Evolutionary conservation across 495 filamentous ascomycete species (phyloP).

Genomic region (Penicillium atrosanguineum): DNA sequence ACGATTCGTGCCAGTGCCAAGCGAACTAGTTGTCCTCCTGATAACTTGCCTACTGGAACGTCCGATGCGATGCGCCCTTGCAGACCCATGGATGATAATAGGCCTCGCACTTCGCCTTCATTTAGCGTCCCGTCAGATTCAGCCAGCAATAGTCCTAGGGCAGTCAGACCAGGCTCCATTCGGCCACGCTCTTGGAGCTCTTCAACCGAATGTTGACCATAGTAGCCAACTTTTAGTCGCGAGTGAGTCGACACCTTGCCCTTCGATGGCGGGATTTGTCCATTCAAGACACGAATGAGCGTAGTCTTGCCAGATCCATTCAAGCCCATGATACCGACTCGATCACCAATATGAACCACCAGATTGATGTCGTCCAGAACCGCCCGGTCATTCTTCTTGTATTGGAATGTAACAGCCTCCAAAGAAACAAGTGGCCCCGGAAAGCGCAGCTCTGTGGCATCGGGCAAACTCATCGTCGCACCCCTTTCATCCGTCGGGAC

Average conservation of each 20-base stretch:
- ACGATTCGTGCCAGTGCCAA: constrained; percentile 68
- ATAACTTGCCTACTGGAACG: constrained; percentile 64
- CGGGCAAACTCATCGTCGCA: constrained; percentile 54
- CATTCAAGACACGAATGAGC: constrained; percentile 56
- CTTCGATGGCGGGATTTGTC: constrained; percentile 35
- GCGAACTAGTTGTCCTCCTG: constrained; percentile 77
- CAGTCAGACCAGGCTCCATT: constrained; percentile 52
- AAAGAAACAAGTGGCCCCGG: constrained; percentile 68
- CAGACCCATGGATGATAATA: constrained; percentile 65
- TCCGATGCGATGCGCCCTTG: constrained; percentile 64
- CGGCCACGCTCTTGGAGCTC: constrained; percentile 52
- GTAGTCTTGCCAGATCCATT: constrained; percentile 78
- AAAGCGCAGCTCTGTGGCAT: constrained; percentile 66
- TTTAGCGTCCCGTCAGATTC: constrained; percentile 47
- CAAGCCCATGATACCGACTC: constrained; percentile 69
- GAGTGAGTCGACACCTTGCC: constrained; percentile 63
- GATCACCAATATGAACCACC: constrained; percentile 63
- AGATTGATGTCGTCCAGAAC: constrained; percentile 60
- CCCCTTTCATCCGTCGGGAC: constrained; percentile 63
- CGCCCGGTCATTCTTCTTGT: constrained; percentile 36
- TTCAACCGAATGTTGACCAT: constrained; percentile 75
- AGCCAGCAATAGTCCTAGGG: constrained; percentile 55
- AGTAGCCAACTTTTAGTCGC: constrained; percentile 65
- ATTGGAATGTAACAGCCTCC: constrained; percentile 62
- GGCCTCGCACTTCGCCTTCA: constrained; percentile 59